Percentiles rank a stretch among this genome's conserved stretches.
These are phyloP conservation scores for Sorghum bicolor DNA, from an alignment of 176 grass and related monocot genomes.

Conservation along the genomic window DNA sequence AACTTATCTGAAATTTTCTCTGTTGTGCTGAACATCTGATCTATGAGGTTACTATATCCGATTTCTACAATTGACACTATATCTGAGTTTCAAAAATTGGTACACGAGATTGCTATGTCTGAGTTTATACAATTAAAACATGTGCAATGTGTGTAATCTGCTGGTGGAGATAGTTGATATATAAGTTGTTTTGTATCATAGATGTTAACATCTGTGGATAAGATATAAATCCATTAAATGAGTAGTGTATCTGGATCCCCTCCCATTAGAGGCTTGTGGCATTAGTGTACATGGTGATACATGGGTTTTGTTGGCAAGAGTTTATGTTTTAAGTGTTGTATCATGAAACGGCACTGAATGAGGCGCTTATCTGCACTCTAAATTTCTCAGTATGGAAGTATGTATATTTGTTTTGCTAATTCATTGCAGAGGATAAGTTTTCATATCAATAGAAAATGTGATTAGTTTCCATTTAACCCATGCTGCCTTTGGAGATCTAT, in stretches of 20 bases:
- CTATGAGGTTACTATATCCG: neutral
- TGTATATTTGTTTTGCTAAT: neutral
- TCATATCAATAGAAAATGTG: neutral
- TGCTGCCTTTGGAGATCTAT: neutral
- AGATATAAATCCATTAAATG: neutral
- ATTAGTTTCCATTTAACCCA: neutral
- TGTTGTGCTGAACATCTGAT: neutral
- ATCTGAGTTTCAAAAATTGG: neutral
- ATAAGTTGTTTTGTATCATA: neutral
- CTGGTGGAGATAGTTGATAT: neutral
- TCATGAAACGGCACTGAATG: neutral
- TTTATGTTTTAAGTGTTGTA: neutral
- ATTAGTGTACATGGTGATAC: neutral
- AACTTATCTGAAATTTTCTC: slow-evolving; percentile 1
- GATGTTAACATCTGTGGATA: neutral
- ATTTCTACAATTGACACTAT: neutral
- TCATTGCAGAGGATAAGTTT: neutral
- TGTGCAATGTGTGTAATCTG: neutral
- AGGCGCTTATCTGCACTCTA: neutral
- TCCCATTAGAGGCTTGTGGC: neutral
- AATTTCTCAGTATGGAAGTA: neutral
- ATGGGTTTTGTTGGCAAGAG: neutral
- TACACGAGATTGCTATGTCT: neutral
- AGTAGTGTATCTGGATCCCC: neutral
- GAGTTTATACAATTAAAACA: neutral